phyloP scores from a whole-genome alignment of 78 protist genomes.

The Dictyostelium capitatum region DNA sequence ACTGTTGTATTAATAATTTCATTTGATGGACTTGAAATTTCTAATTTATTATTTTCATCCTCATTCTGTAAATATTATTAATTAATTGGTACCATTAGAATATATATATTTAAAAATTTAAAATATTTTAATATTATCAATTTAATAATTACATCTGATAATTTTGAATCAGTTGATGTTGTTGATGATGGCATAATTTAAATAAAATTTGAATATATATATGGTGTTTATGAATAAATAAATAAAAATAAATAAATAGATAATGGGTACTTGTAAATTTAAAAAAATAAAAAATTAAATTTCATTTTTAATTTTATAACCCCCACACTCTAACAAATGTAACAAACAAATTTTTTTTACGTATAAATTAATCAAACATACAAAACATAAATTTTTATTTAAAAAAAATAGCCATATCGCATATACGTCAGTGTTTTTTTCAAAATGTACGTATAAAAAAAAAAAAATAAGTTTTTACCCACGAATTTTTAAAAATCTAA shows the following conservation, averaged over 20 bases:
- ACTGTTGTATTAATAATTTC: not conserved
- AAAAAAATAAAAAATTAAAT: too few relatives aligned
- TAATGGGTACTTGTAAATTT: not conserved
- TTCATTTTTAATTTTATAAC: too few relatives aligned
- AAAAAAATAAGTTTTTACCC: too few relatives aligned
- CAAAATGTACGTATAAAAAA: not conserved
- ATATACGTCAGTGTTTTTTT: not conserved
- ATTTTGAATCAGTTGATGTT: not conserved
- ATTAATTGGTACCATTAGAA: not conserved
- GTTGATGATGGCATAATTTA: not conserved
- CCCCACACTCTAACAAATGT: too few relatives aligned
- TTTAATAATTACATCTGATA: not conserved
- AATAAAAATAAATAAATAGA: not conserved
- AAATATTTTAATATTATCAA: not conserved
- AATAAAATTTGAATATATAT: not conserved
- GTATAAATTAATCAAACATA: too few relatives aligned
- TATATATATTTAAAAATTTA: not conserved
- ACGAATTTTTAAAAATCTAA: too few relatives aligned
- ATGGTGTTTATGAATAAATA: not conserved
- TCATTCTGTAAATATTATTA: not conserved
- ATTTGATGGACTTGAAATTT: too few relatives aligned
- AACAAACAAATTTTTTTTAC: too few relatives aligned
- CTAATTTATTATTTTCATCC: not conserved
- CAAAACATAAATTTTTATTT: too few relatives aligned
- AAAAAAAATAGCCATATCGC: not conserved